Base-by-base conservation (phyloP, 2,329 filamentous ascomycete genomes). In the Bertia moriformis region DNA sequence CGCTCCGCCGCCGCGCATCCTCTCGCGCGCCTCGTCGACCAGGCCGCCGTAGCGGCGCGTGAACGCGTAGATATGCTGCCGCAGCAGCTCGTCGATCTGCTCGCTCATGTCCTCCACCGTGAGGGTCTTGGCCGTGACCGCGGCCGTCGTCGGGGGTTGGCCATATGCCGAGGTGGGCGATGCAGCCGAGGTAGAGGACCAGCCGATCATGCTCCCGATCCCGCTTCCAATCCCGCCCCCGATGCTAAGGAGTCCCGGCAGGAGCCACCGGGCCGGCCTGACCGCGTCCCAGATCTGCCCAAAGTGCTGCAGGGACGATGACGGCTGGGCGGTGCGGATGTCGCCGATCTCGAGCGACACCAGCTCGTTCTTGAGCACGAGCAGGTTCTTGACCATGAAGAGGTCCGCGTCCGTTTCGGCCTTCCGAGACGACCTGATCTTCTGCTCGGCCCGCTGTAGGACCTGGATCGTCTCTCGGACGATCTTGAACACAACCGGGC, bases 301-400 rank as follows among this genome's bases (percentile, higher is more conserved):
- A 49, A 80, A 78, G 49, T 80, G 73, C 47, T 78, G 71, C 62
- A 73, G 67, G 3, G 63, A 60, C 14, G 60, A 54, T 14, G 76
- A 14, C 10, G 7, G 7, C 32, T 18, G 17, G 14, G 14, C 14
- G 14, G 14, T 18, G 14, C 32, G 14, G 7, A 48, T 68, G 46
- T 78, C 73, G 39, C 73, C 88, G 47, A 98, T 95, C 60, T 98
- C 91, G 44, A 98, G 87, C 7, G 88, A 88, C 18, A 98, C 78
- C 39, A 98, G 83, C 55, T 95, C 85, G 54, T 95, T 93, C 59
- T 96, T 96, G 39, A 98, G 73, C 38, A 95, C 80, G 38, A 98
- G 79, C 2, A 98, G 71, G 54, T 98, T 94, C 49, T 89, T 91
- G 49, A 98, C 80, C 51, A 95, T 78, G 59, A 98, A 98, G 3